Base-by-base conservation (phyloP, 495 filamentous ascomycete genomes). In the Chaetomium fimeti region DNA sequence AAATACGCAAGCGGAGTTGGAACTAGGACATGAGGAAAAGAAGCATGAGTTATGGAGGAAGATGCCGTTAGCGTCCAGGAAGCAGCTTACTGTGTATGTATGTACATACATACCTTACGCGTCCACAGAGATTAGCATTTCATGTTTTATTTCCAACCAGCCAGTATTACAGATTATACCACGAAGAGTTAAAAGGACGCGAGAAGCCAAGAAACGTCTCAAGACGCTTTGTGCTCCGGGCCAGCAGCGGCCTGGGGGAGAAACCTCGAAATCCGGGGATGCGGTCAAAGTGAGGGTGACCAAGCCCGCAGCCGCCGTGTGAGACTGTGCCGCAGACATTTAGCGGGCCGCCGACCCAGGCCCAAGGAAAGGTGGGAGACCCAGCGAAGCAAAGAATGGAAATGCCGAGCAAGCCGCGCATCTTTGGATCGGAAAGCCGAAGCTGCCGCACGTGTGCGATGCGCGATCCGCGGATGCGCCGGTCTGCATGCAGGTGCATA, bases 291-390 rank as follows among this genome's bases (percentile, higher is more conserved):
- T 9, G 27, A n/a, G 11, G 25, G 51, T 53, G 51, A 27, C 51
- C 51, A 32, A 12, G 27, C 13, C 25, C 51, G 51, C 27, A 29
- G 32, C 32, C 38, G 55, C 15, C 55, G 32, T 57, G 32, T 57
- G 28, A 38, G n/a, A 32, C 55, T 27, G 55, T 42, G 51, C 51
- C 51, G 51, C 51, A 53, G 51, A 53, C 24, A 15, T 53, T 18
- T 8, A 16, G 51, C 12, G 27, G 51, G 51, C 51, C 51, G 27
- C 27, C 15, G 24, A 28, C 24, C 49, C 8, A 5, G 25, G 49
- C 5, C n/a, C 49, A 24, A 7, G 15, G 11, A 36, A 36, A 36
- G 6, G 32, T 9, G 32, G 32, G 16, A 43, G 15, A 43, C 40
- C 13, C 40, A 11, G 16, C 40, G 13, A 11, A 3, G 9, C 1